A percentile compares a stretch with the other conserved stretches of the same genome.
Evolutionary conservation across 1,284 basidiomycete species (phyloP).

Genomic region (Leccinum solheimii): DNA sequence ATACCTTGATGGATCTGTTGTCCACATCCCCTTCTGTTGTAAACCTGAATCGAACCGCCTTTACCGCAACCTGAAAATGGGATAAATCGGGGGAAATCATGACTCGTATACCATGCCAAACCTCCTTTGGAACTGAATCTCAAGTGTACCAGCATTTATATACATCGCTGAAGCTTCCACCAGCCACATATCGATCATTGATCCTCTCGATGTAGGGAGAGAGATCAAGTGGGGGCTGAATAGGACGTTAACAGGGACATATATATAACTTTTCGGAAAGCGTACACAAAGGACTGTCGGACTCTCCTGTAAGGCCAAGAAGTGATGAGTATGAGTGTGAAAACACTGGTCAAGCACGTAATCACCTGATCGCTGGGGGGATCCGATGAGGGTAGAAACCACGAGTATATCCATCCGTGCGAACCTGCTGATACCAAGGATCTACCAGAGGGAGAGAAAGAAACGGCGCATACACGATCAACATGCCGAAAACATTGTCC

Average conservation of each 20-base stretch:
- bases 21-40: neutral
- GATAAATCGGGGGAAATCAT: neutral
- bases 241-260: neutral
- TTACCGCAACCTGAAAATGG: neutral
- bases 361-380: neutral
- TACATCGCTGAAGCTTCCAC: neutral
- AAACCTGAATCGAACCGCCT: neutral
- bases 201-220: neutral
- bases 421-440: neutral
- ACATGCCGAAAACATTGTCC: neutral
- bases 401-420: neutral
- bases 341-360: neutral
- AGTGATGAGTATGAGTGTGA: neutral
- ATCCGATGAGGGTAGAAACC: neutral
- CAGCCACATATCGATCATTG: neutral
- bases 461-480: neutral
- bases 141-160: neutral
- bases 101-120: neutral
- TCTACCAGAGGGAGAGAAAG: neutral
- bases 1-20: neutral
- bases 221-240: neutral
- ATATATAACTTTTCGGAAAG: no score
- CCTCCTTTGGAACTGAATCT: neutral
- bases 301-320: neutral
- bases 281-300: neutral